Evolutionary conservation across 2,329 filamentous ascomycete genomes (phyloP), one percentile per base, ranked within the genome.

Genomic region (Colletotrichum sublineola): DNA sequence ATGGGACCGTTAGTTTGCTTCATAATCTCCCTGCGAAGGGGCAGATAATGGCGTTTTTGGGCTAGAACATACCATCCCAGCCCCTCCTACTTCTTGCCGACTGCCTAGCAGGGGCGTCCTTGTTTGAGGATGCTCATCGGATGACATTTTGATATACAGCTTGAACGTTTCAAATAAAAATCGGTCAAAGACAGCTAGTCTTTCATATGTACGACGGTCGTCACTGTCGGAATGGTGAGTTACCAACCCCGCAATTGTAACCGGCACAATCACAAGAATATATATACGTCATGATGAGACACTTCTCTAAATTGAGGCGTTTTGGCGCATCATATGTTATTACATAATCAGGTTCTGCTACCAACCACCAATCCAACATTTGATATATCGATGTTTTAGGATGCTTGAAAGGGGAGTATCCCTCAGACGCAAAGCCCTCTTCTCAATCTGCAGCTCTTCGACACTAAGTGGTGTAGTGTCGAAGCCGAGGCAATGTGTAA

Each of bases 211-310:
- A 29, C 2, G 11, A 15, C n/a, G 2, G 5, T 12, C 3, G 24
- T 9, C 7, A 11, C n/a, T 29, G 29, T 1, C 20, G 29, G 44
- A 40, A 63, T 33, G 6, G 12, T 48, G 5, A 20, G 15, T 11
- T 31, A 53, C 44, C 9, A 63, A 63, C 61, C 61, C 61, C 61
- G 46, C 61, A 63, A 31, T 63, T 40, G 36, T 31, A 63, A 36
- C 44, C 44, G 42, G 24, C 42, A 24, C 31, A 24, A 11, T 15
- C n/a, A 14, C 14, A 53, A 18, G 36, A n/a, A 53, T 24, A 42
- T 14, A 38, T 24, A 3, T 63, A 63, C 61, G 61, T 63, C 61
- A 63, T 63, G n/a, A 20, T 53, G 46, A 53, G 36, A 9, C 20
- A 2, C 15, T 7, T 63, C 3, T 7, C 61, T 53, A 53, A 53